Base-by-base conservation (phyloP, 768 basidiomycete genomes). In the Pholiota molesta region DNA sequence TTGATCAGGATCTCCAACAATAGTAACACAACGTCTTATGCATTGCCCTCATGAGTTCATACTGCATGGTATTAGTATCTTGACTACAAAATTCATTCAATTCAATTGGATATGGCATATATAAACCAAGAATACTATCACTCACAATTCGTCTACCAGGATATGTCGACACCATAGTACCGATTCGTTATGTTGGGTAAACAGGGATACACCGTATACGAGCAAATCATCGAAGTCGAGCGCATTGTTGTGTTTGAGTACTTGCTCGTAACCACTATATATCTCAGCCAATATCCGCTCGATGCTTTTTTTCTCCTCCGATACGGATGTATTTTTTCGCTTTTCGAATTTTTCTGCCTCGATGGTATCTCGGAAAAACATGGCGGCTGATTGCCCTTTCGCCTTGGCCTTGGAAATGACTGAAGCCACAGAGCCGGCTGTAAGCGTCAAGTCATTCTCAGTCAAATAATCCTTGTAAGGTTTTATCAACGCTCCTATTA, bases 1-100 rank as follows among this genome's bases (percentile, higher is more conserved):
- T 71, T 96, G 94, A 72, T 96, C 94, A 0, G 94, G 94, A 75
- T 96, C 94, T 0, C 94, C 94, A 2, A 96, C 93, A 42, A 95
- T 83, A 4, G 89, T 93, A 28, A 94, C 79, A 63, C 87, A 85
- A 29, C 79, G 74, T 7, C 69, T 74, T 4, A 77, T 68, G 87
- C 90, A 96, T 84, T 3, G 81, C 76, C 62, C 78, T 81, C 88
- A 95, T 90, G 23, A 95, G 83, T 60, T 89, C 81, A 72, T 94
- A 95, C 71, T 95, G 94, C 19, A 86, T 86, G 3, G 77, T 82
- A 66, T 94, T 95, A 0, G 92, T 94, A 72, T 95, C 93, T 74
- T 94, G 86, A 61, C 86, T 88, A 44, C 10, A 49, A 21, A 54
- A 42, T 26, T 55, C 7, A 45, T 51, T 47, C 39, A 47, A 29